Conservation (phyloP, 2,329 filamentous ascomycete species). For the Claviceps quebecensis region DNA sequence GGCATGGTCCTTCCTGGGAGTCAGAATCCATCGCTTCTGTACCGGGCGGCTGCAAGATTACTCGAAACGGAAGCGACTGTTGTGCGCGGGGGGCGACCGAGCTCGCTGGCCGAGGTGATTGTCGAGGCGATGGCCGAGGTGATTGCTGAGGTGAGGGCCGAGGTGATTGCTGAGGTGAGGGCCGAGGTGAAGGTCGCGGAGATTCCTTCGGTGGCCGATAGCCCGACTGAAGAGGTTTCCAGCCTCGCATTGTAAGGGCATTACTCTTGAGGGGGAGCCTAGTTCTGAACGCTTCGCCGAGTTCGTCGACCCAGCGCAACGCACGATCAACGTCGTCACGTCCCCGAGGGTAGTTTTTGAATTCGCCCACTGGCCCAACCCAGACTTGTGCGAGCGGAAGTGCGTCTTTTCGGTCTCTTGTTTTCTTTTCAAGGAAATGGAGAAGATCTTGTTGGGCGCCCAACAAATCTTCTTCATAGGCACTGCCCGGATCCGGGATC, state of each 20-base stretch:
- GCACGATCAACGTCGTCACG: slow-evolving; percentile 29
- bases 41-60: slow-evolving; percentile 34
- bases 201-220: neutral
- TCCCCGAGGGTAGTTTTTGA: slow-evolving; percentile 8
- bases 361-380: slow-evolving; percentile 23
- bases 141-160: too few species aligned
- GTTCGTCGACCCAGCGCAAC: slow-evolving; percentile 20
- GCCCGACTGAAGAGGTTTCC: slow-evolving; percentile 18
- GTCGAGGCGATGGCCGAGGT: too few species aligned
- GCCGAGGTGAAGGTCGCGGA: too few species aligned
- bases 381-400: slow-evolving; percentile 29
- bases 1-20: slow-evolving; percentile 9
- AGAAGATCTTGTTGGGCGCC: slow-evolving; percentile 33
- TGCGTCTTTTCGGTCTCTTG: slow-evolving; percentile 15
- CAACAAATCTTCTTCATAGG: slow-evolving; percentile 24
- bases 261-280: slow-evolving; percentile 22
- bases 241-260: slow-evolving; percentile 22
- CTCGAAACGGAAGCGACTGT: slow-evolving; percentile 11
- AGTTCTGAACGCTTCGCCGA: slow-evolving; percentile 18
- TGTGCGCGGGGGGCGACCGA: neutral
- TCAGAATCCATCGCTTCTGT: slow-evolving; percentile 8
- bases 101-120: neutral
- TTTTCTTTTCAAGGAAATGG: slow-evolving; percentile 17
- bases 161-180: too few species aligned
- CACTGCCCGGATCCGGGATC: slow-evolving; percentile 7